Conservation (phyloP, 441 rosid species). For the Gossypium schwendimanii region DNA sequence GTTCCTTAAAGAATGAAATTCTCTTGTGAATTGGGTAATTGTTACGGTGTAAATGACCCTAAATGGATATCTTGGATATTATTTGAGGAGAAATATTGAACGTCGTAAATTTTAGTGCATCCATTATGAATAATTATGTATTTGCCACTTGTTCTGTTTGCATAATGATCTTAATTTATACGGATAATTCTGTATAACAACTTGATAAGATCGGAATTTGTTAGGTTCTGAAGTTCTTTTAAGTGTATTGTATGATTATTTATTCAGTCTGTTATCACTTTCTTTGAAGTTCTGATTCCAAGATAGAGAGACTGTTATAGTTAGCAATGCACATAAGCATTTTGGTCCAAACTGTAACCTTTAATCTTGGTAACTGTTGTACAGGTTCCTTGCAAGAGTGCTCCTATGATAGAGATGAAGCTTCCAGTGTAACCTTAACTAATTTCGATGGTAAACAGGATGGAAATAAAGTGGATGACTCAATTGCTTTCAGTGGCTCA, state of each 20-base stretch:
- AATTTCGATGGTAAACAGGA: conserved; percentile 7
- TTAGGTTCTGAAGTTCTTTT: not conserved
- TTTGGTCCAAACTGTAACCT: not conserved
- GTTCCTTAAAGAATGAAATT: not conserved
- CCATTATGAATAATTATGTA: not conserved
- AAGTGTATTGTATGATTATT: not conserved
- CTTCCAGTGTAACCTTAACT: conserved; percentile 11
- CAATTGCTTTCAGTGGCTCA: not conserved
- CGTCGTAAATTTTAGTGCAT: not conserved
- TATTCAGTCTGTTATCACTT: not conserved
- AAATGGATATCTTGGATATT: conserved; percentile 1
- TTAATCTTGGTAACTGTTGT: not conserved
- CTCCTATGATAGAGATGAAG: conserved; percentile 6
- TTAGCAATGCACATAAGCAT: not conserved
- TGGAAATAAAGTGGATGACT: not conserved
- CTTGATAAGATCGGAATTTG: not conserved
- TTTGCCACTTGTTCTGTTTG: not conserved
- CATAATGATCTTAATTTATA: not conserved
- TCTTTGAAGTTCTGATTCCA: not conserved
- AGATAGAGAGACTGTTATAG: not conserved
- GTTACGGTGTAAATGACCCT: not conserved
- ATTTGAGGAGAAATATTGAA: not conserved
- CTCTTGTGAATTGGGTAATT: not conserved
- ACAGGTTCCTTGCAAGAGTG: not conserved
- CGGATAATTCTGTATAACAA: not conserved